Conservation (phyloP, 2,329 filamentous ascomycete species). For the Graphium sp. region DNA sequence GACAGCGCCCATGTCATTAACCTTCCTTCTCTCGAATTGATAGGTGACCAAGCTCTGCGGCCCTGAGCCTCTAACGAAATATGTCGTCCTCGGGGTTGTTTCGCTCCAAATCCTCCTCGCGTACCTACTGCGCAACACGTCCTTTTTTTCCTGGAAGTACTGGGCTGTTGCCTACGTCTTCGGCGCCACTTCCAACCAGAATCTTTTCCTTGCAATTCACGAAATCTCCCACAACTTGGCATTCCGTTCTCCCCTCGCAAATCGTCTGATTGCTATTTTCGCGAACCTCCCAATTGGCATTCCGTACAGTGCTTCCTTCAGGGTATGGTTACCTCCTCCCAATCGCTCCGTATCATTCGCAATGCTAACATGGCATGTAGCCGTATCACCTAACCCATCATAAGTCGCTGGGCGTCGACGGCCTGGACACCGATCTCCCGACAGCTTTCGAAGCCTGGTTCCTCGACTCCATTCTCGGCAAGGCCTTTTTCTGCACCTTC, state of each 20-base stretch:
- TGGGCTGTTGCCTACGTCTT: constrained; percentile 79
- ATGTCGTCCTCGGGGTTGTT: constrained; percentile 72
- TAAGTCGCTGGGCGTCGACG: constrained; percentile 93
- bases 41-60: constrained; percentile 95
- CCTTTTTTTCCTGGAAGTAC: constrained; percentile 72
- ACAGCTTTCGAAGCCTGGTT: constrained; percentile 83
- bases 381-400: constrained; percentile 98
- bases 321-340: constrained; percentile 33
- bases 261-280: constrained; percentile 77
- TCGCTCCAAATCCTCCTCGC: constrained; percentile 64
- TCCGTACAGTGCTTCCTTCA: constrained; percentile 90
- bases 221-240: constrained; percentile 97
- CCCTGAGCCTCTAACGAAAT: constrained; percentile 90
- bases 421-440: constrained; percentile 88
- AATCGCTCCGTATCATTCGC: not conserved
- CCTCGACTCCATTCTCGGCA: constrained; percentile 86
- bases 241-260: constrained; percentile 64
- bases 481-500: constrained; percentile 98
- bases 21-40: constrained; percentile 4
- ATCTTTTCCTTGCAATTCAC: constrained; percentile 95
- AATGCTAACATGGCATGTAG: constrained; percentile 20
- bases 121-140: constrained; percentile 56
- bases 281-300: constrained; percentile 93
- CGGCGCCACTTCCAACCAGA: constrained; percentile 93
- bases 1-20: no score